These are phyloP conservation scores for Aspergillus panamensis DNA, from an alignment of 495 filamentous ascomycete species.

Conservation along the genomic window DNA sequence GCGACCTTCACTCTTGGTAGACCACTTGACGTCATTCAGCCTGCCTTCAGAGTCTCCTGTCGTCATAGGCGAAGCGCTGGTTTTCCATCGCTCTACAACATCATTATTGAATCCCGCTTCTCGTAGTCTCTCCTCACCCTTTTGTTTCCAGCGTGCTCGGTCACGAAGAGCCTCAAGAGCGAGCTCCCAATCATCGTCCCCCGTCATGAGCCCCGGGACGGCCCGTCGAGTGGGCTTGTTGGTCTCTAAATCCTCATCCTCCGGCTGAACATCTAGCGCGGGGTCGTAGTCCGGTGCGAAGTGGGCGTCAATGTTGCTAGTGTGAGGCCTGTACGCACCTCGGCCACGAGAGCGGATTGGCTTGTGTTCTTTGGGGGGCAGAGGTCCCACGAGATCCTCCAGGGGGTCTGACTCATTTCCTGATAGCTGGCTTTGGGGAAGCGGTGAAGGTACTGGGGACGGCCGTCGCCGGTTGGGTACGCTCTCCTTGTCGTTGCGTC, in stretches of 20 bases:
- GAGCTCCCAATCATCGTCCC: conserved; percentile 73
- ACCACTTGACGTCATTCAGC: conserved; percentile 72
- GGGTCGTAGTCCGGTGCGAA: conserved; percentile 81
- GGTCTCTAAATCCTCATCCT: conserved; percentile 39
- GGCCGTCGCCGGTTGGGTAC: conserved; percentile 1
- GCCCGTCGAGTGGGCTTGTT: conserved; percentile 36
- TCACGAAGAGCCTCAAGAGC: conserved; percentile 80
- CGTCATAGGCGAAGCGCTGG: conserved; percentile 39
- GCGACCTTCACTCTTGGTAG: conserved; percentile 69
- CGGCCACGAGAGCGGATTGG: conserved; percentile 67
- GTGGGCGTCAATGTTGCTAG: conserved; percentile 72
- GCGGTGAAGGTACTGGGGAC: neutral
- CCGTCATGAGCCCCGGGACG: conserved; percentile 43
- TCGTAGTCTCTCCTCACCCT: conserved; percentile 72
- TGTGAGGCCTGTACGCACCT: conserved; percentile 53
- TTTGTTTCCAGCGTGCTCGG: conserved; percentile 72
- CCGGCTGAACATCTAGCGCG: conserved; percentile 58
- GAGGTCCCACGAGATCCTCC: conserved; percentile 76
- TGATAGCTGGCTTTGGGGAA: conserved; percentile 5
- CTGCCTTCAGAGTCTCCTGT: conserved; percentile 52
- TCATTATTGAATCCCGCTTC: conserved; percentile 77
- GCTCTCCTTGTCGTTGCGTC: conserved; percentile 13
- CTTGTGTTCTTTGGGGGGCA: conserved; percentile 50
- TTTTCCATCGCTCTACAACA: conserved; percentile 76
- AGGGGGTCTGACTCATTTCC: conserved; percentile 68